Conservation (phyloP, 2,329 filamentous ascomycete species). For the Cytospora piceae region DNA sequence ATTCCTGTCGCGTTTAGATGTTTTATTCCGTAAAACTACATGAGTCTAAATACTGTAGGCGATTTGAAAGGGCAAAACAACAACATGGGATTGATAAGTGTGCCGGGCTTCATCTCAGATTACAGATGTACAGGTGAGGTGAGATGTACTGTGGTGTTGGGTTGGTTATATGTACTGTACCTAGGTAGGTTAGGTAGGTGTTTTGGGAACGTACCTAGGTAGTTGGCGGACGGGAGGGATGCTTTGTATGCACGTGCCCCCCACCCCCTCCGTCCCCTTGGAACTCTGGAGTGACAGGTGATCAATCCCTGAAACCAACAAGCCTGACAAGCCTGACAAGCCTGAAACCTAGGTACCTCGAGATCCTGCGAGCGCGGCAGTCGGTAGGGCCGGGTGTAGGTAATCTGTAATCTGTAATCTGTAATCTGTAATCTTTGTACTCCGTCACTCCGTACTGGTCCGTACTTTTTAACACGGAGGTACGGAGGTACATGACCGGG, state of each 20-base stretch:
- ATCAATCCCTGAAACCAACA: no score
- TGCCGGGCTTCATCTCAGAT: not conserved
- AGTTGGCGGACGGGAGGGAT: no score
- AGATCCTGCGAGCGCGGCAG: slow-evolving; percentile 2
- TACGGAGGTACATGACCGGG: not conserved
- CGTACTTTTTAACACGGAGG: not conserved
- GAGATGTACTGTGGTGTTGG: not conserved
- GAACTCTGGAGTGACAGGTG: no score
- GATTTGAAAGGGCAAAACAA: no score
- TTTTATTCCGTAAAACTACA: not conserved
- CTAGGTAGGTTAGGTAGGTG: no score
- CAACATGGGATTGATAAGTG: not conserved
- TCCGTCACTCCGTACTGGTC: not conserved
- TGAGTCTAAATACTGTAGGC: not conserved
- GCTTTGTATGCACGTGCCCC: not conserved
- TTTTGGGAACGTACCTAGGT: no score
- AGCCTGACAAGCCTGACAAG: no score
- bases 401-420: not conserved
- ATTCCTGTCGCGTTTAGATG: not conserved
- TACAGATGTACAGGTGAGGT: not conserved
- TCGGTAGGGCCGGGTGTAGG: not conserved
- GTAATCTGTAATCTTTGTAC: not conserved
- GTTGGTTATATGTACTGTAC: no score
- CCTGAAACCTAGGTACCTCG: not conserved
- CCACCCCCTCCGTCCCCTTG: no score